Evolutionary conservation across 345 rosid genomes (phyloP), one percentile per base, ranked within the genome.

Genomic region (Capsella bursapastoris): DNA sequence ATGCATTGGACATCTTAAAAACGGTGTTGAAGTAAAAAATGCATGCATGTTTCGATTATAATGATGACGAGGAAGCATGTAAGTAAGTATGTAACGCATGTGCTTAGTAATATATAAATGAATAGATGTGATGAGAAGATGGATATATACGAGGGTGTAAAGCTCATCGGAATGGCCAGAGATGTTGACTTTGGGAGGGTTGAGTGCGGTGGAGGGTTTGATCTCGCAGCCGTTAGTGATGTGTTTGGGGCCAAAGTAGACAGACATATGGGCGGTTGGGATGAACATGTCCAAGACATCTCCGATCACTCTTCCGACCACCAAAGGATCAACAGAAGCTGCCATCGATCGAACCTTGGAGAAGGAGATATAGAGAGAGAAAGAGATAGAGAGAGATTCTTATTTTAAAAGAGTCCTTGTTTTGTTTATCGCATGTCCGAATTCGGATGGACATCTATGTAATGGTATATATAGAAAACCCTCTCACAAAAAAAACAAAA

Each of bases 201-300:
- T 65, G 38, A 51, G 27, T 10, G 96, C 82, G 56, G 79, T 56
- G 32, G 98, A 90, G 32, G 98, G 98, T 84, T 92, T 92, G 73
- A 92, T 78, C 64, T 92, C 92, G 28, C 98, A 88, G 34, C 96
- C 95, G 72, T 87, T 90, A 16, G 84, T 83, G 73, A 92, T 86
- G 66, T 92, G 96, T 77, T 87, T 92, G 9, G 92, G 60, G 7
- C 91, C 89, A 34, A 78, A 92, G 83, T 82, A 75, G 47, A 85
- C 90, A 41, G 86, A 84, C 91, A 88, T 86, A 66, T 15, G 76
- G 40, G 84, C 85, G 9, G 75, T 69, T 1, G 98, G 98, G 15
- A 87, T 82, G 65, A 92, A 92, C 95, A 89, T 86, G 78, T 90
- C 96, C 58, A 92, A 74, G 7, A 92, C 96, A 61, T 92, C 98